Evolutionary conservation across 2,329 filamentous ascomycete genomes (phyloP), one percentile per base, ranked within the genome.

Genomic region (Orbilia brochopaga): DNA sequence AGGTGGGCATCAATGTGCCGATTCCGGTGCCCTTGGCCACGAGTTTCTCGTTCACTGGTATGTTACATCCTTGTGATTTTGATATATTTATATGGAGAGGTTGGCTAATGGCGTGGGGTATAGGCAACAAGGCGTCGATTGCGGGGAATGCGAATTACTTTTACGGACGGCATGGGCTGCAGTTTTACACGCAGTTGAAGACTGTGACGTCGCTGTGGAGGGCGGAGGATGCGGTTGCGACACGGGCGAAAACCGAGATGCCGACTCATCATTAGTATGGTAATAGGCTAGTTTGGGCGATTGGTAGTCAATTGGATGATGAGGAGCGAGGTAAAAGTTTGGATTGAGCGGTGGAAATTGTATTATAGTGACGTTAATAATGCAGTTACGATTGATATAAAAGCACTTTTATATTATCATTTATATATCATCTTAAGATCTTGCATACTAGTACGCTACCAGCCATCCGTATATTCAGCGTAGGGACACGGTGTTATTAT

Each of bases 101-200:
- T 91, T 0, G 93, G 93, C 21, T 81, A 97, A 79, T 88, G 46
- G 23, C 46, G 35, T 1, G 13, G 42, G 40, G 27, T 44, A 62
- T 50, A 70, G 66, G 76, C 50, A 89, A 89, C 83, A 93, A 99
- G 88, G 92, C 90, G 85, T 91, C 88, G 78, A 84, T 97, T 65
- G 94, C 94, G 0, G 94, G 93, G 61, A 92, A 92, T 58, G 93
- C 94, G 73, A 96, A 86, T 82, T 96, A 92, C 15, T 97, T 99
- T 80, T 99, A 99, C 81, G 94, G 94, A 75, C 90, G 90, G 81
- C 91, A 92, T 0, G 94, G 93, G 23, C 81, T 99, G 79, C 88
- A 90, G 79, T 99, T 99, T 79, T 97, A 96, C 81, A 99, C 94
- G 1, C 94, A 97, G 82, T 86, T 90, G 78, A 97, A 99, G 90